Evolutionary conservation across 805 yeast species (phyloP).

Genomic region (Nakazawaea pomicola): DNA sequence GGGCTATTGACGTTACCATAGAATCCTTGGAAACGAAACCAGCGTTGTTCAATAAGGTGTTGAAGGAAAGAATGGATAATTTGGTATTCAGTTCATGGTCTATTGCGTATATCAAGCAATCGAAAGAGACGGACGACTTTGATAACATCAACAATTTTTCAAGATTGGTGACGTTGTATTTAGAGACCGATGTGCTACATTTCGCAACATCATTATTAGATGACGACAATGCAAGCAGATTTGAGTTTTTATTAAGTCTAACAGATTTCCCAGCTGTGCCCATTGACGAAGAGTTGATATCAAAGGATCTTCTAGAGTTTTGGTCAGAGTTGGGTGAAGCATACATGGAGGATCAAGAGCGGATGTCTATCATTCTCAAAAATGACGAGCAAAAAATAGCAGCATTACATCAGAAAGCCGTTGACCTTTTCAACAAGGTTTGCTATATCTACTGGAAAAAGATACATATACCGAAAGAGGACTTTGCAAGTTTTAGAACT

Average conservation of each 20-base stretch:
- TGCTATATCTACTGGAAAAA: slow-evolving; percentile 67
- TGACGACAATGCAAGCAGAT: slow-evolving; percentile 31
- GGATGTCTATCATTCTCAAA: slow-evolving; percentile 25
- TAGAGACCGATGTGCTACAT: slow-evolving; percentile 41
- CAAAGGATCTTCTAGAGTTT: slow-evolving; percentile 52
- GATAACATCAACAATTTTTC: slow-evolving; percentile 39
- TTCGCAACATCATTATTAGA: slow-evolving; percentile 35
- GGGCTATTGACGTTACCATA: slow-evolving; percentile 30
- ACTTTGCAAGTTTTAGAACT: slow-evolving; percentile 29
- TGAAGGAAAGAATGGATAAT: slow-evolving; percentile 25
- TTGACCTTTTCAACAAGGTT: slow-evolving; percentile 42
- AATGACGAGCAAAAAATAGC: slow-evolving; percentile 26
- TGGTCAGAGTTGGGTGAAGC: slow-evolving; percentile 67
- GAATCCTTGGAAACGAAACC: slow-evolving; percentile 46
- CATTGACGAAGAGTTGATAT: slow-evolving; percentile 52
- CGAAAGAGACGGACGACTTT: slow-evolving; percentile 27
- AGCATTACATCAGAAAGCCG: slow-evolving; percentile 27
- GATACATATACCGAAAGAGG: slow-evolving; percentile 38
- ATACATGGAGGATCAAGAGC: slow-evolving; percentile 44
- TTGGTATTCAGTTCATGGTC: slow-evolving; percentile 46
- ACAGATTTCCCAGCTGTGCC: slow-evolving; percentile 57
- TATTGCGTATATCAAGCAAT: slow-evolving; percentile 27
- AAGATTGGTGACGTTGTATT: slow-evolving; percentile 37
- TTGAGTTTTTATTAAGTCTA: slow-evolving; percentile 45
- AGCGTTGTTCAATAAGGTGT: slow-evolving; percentile 27